Percentiles rank a stretch among this genome's conserved stretches.
Evolutionary conservation across 257 asterid genomes (phyloP).

Genomic region (Linaria vulgaris): DNA sequence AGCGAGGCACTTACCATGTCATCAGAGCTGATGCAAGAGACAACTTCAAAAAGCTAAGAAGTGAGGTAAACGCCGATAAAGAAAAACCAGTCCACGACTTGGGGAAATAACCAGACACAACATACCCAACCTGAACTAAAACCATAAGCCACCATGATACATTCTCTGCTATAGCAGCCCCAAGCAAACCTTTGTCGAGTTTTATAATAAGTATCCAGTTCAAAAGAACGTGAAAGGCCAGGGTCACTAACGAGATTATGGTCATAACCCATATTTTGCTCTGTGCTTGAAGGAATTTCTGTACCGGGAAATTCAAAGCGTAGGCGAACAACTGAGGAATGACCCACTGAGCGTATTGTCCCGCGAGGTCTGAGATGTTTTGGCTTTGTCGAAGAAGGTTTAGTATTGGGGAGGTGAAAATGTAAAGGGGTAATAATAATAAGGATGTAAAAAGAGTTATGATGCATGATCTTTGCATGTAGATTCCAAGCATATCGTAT

Average conservation of each 20-base stretch:
- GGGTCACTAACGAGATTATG: constrained; percentile 38
- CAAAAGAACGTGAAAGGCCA: constrained; percentile 62
- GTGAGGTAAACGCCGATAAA: constrained; percentile 53
- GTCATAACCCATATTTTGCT: constrained; percentile 91
- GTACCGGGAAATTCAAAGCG: constrained; percentile 72
- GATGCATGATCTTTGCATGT: constrained; percentile 74
- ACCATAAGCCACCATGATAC: constrained; percentile 87
- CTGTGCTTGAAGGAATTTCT: constrained; percentile 83
- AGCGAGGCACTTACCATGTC: constrained; percentile 60
- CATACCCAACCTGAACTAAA: constrained; percentile 64
- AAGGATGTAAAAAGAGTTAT: constrained; percentile 52
- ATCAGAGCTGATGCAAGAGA: constrained; percentile 87
- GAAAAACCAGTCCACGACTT: constrained; percentile 89
- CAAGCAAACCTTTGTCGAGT: constrained; percentile 56
- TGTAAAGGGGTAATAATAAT: constrained; percentile 52
- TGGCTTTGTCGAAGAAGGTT: constrained; percentile 45
- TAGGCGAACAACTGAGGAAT: constrained; percentile 76
- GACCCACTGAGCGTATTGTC: constrained; percentile 65
- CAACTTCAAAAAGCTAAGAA: constrained; percentile 58
- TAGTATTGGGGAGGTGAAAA: constrained; percentile 56
- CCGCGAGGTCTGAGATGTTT: constrained; percentile 53
- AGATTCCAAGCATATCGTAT: constrained; percentile 61
- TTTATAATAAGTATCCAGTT: constrained; percentile 63
- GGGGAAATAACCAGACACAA: constrained; percentile 64
- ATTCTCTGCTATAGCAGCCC: constrained; percentile 85